These are phyloP conservation scores for Magnusiomyces clavatus DNA, from an alignment of 1,139 yeast genomes.

Conservation along the genomic window DNA sequence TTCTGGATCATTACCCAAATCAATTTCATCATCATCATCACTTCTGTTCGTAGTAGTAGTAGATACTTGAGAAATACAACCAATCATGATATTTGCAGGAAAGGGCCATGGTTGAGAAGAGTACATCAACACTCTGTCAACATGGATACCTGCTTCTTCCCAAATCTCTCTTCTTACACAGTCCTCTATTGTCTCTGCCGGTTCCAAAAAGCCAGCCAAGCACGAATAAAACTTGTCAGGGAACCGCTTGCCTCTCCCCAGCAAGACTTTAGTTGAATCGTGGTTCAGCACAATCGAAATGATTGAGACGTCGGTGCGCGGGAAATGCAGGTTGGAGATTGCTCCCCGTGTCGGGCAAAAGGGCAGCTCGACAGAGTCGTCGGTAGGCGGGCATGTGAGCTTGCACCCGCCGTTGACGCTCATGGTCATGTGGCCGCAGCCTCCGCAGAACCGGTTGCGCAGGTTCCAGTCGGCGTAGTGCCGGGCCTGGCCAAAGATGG, in stretches of 20 bases:
- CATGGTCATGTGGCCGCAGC: constrained; percentile 68
- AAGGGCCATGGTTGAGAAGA: constrained; percentile 94
- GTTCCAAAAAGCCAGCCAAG: constrained; percentile 94
- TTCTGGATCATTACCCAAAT: constrained; percentile 78
- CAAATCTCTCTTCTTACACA: constrained; percentile 85
- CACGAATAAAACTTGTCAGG: constrained; percentile 56
- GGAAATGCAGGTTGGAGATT: constrained; percentile 59
- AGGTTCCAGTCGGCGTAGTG: constrained; percentile 82
- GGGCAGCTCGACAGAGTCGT: constrained; percentile 19
- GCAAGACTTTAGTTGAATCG: constrained; percentile 53
- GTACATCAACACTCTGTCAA: constrained; percentile 49
- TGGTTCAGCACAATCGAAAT: constrained; percentile 69
- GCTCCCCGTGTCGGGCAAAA: constrained; percentile 33
- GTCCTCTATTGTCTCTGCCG: constrained; percentile 83
- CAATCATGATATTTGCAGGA: constrained; percentile 90
- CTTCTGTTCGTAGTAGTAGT: constrained; percentile 44
- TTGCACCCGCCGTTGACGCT: constrained; percentile 82
- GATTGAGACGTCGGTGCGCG: constrained; percentile 83
- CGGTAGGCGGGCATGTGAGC: constrained; percentile 47
- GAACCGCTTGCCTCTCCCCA: constrained; percentile 61
- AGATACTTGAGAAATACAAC: constrained; percentile 59
- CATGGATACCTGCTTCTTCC: constrained; percentile 88
- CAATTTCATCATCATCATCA: constrained; percentile 41
- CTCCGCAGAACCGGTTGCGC: constrained; percentile 75
- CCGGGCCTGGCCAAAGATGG: constrained; percentile 70